Evolutionary conservation across 2,329 filamentous ascomycete species (phyloP).

Genomic region (Penicillium griseofulvum): DNA sequence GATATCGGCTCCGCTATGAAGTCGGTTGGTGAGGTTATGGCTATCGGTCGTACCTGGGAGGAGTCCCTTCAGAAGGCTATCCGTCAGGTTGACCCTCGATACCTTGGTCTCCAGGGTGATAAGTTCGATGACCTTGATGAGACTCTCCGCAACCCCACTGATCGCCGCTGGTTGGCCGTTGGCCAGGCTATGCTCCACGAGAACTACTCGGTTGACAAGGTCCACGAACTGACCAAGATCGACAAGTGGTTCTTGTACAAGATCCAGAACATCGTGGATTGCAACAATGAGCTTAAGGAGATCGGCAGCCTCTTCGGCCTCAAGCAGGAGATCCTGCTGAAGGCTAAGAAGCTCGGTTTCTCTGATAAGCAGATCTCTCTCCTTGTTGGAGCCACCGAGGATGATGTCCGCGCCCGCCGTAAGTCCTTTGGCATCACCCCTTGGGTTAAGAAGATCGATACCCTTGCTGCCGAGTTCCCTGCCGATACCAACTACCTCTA

Average conservation of each 20-base stretch:
- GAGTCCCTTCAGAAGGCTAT: constrained; percentile 99
- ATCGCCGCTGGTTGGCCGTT: constrained; percentile 95
- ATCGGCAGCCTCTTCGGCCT: constrained; percentile 78
- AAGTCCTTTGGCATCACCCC: constrained; percentile 85
- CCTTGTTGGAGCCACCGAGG: constrained; percentile 80
- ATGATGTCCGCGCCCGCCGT: constrained; percentile 81
- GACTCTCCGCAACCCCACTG: constrained; percentile 86
- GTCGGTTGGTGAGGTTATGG: constrained; percentile 98
- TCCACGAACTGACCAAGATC: constrained; percentile 95
- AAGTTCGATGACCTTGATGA: constrained; percentile 91
- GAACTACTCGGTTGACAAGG: constrained; percentile 84
- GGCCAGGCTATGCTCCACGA: constrained; percentile 98
- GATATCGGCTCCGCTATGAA: constrained; percentile 99
- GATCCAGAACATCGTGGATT: constrained; percentile 94
- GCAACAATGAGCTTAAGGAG: constrained; percentile 78
- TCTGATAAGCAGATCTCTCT: constrained; percentile 91
- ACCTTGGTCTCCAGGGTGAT: constrained; percentile 90
- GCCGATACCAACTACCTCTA: constrained; percentile 94
- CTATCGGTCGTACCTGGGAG: constrained; percentile 96
- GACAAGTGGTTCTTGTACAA: constrained; percentile 99
- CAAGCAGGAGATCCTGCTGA: constrained; percentile 82
- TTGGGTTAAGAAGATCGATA: constrained; percentile 98
- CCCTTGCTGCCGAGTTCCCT: constrained; percentile 92
- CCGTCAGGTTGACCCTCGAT: constrained; percentile 90
- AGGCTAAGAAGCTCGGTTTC: constrained; percentile 97